A percentile compares a stretch with the other conserved stretches of the same genome.
Conservation (phyloP, 1,284 basidiomycete genomes). For the Pterula multifida region DNA sequence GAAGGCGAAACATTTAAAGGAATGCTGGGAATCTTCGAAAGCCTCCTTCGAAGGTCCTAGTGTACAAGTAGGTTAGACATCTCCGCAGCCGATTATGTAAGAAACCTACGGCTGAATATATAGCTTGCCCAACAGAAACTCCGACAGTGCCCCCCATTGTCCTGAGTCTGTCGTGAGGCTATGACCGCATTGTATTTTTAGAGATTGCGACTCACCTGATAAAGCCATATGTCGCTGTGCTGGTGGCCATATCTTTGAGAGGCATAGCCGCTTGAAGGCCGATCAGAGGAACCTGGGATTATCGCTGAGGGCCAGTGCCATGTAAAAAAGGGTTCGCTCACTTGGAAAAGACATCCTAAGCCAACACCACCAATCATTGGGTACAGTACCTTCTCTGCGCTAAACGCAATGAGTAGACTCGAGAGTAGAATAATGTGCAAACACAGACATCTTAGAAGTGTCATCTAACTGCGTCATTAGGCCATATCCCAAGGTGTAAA, state of each 20-base stretch:
- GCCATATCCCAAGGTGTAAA: conserved; percentile 52
- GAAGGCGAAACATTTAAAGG: conserved; percentile 38
- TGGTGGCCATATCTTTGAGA: conserved; percentile 69
- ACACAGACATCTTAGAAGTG: conserved; percentile 16
- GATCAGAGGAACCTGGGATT: conserved; percentile 46
- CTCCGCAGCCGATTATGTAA: too few relatives aligned
- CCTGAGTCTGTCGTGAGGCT: conserved; percentile 19
- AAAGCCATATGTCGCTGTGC: conserved; percentile 61
- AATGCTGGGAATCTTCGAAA: conserved; percentile 34
- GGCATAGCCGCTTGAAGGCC: conserved; percentile 76
- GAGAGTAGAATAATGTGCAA: neutral
- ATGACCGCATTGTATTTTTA: neutral
- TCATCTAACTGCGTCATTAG: conserved; percentile 46
- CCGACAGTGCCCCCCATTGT: conserved; percentile 73
- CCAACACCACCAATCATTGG: conserved; percentile 50
- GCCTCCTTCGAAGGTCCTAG: conserved; percentile 37
- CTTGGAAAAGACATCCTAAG: conserved; percentile 54
- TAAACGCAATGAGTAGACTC: conserved; percentile 15
- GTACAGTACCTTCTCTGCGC: conserved; percentile 47
- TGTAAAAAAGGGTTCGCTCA: conserved; percentile 17
- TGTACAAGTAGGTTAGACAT: too few relatives aligned
- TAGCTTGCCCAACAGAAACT: conserved; percentile 59
- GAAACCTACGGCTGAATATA: conserved; percentile 51
- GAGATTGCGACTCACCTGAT: conserved; percentile 32
- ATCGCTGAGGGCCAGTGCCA: neutral